A percentile compares a stretch with the other conserved stretches of the same genome.
Evolutionary conservation across 306 rosid species (phyloP).

Genomic region (Hippophae tibetana): DNA sequence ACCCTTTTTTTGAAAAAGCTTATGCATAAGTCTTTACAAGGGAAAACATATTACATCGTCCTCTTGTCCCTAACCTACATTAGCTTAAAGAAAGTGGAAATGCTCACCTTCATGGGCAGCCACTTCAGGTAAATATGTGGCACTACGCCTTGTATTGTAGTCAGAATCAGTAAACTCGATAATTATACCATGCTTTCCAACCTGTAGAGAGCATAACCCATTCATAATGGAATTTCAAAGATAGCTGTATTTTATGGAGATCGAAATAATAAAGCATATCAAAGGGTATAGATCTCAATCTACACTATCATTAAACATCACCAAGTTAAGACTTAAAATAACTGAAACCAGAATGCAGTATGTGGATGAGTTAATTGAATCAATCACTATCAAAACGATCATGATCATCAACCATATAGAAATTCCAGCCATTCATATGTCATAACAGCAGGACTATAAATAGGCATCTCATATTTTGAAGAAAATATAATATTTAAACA

Average conservation of each 20-base stretch:
- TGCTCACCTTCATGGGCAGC: constrained; percentile 85
- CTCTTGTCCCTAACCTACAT: no score
- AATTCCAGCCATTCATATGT: background rate
- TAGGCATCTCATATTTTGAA: no score
- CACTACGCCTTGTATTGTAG: constrained; percentile 74
- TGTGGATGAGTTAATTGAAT: constrained; percentile 3
- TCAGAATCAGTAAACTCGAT: constrained; percentile 84
- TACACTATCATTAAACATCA: no score
- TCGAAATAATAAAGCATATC: no score
- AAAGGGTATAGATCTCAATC: no score
- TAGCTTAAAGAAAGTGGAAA: background rate
- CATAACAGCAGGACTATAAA: no score
- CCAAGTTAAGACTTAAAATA: no score
- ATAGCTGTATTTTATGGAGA: no score
- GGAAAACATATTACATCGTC: no score
- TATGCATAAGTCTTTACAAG: no score
- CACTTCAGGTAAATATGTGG: constrained; percentile 94
- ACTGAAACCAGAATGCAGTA: background rate
- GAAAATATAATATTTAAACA: no score
- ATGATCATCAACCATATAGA: background rate
- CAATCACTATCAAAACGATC: background rate
- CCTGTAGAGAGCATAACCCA: constrained; percentile 35
- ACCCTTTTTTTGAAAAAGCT: no score
- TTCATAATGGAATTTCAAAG: constrained; percentile 12
- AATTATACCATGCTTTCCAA: constrained; percentile 92